phyloP scores from a whole-genome alignment of 2,329 filamentous ascomycete genomes.

The Lanzia echinophila region DNA sequence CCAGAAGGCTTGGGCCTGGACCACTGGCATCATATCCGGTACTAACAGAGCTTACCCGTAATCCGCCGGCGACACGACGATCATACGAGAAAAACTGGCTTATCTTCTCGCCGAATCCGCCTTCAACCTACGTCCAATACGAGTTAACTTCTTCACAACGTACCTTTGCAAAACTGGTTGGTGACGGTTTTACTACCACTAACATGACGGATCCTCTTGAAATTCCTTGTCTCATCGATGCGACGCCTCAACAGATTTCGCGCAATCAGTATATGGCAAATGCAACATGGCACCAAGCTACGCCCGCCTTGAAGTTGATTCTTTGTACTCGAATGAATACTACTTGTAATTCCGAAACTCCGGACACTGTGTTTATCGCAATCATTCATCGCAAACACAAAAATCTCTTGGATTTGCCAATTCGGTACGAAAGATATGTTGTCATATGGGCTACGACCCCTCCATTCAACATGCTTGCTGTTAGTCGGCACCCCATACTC shows the following conservation, averaged over 20 bases:
- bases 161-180: conserved; percentile 22
- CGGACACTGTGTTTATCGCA: conserved; percentile 31
- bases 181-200: conserved; percentile 19
- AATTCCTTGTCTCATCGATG: conserved; percentile 17
- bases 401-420: conserved; percentile 30
- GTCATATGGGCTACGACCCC: conserved; percentile 32
- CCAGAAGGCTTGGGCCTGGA: conserved; percentile 19
- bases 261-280: conserved; percentile 12
- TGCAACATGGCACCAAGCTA: conserved; percentile 34
- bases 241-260: conserved; percentile 10
- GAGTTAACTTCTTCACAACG: conserved; percentile 28
- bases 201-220: conserved; percentile 19
- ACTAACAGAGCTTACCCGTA: conserved; percentile 35
- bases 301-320: conserved; percentile 33
- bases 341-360: conserved; percentile 19
- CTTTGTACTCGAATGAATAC: conserved; percentile 30
- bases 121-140: conserved; percentile 34
- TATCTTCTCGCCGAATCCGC: conserved; percentile 31
- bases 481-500: conserved; percentile 31
- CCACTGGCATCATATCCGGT: conserved; percentile 23
- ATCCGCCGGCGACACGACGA: conserved; percentile 29
- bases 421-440: conserved; percentile 35
- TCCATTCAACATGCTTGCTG: conserved; percentile 33
- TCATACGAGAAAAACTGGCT: conserved; percentile 37
- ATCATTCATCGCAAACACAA: conserved; percentile 34